Base-by-base conservation (phyloP, 78 protist genomes). In the Ministeria vibrans region DNA sequence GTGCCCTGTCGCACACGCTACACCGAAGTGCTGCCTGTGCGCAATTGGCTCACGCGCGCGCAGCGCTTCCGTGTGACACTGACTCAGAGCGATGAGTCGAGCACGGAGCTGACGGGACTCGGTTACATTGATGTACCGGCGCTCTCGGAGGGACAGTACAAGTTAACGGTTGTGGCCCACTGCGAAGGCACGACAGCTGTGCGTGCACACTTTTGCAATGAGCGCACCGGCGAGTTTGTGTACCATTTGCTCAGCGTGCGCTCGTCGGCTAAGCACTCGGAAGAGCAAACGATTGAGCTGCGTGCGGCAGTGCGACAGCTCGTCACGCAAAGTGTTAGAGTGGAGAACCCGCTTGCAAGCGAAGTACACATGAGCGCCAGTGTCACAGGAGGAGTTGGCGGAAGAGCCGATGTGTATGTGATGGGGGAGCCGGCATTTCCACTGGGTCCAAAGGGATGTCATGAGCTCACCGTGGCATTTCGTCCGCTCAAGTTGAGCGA, bases 81-180 rank as follows among this genome's bases (percentile, higher is more conserved):
- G 59, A 30, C 55, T 11, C 27, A 4, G 42, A 15, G 2, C 41
- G n/a, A 9, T 30, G 70, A 45, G 32, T 27, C 42, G 18, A 1
- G 83, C 32, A 63, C 75, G 59, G 0, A 53, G 30, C 62, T 87
- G 45, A 59, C 23, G 59, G 81, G 91, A 0, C 79, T 75, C 69
- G 71, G 72, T 61, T 69, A 70, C 72, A 71, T 91, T 61, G 94
- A 91, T 73, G 90, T 91, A 43, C 94, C 91, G 9, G 81, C 87
- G 32, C 0, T 23, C 9, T 0, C 36, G 32, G 18, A 7, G 78
- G 76, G 90, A 23, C 66, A 72, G 4, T 87, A 82, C 82, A 38
- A 55, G 74, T 78, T 87, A 38, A 0, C 2, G 49, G 62, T 85
- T 68, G 38, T 34, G 77, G 74, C 88, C 27, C 76, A 42, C 76